A percentile compares a stretch with the other conserved stretches of the same genome.
These are phyloP conservation scores for Aureobasidium sp. DNA, from an alignment of 2,329 filamentous ascomycete species.

Conservation along the genomic window DNA sequence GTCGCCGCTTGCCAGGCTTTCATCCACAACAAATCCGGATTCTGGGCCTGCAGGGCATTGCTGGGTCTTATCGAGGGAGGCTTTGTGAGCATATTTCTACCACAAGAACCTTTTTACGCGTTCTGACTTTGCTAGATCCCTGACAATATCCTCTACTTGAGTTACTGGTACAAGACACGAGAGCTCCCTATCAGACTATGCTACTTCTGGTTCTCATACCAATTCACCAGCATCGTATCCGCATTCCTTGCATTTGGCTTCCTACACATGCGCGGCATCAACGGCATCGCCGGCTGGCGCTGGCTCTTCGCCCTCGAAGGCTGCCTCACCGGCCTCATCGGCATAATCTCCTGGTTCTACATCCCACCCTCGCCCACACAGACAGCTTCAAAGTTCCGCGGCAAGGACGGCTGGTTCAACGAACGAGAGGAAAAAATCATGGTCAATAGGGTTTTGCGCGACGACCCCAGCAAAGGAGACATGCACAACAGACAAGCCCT, in stretches of 20 bases:
- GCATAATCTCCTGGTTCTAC: conserved; percentile 51
- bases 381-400: conserved; percentile 55
- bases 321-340: conserved; percentile 49
- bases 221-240: conserved; percentile 48
- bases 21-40: conserved; percentile 30
- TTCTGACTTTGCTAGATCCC: conserved; percentile 38
- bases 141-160: conserved; percentile 60
- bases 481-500: conserved; percentile 54
- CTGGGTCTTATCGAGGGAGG: conserved; percentile 41
- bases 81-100: conserved; percentile 31
- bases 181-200: conserved; percentile 63
- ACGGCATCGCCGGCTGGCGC: conserved; percentile 49
- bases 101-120: too few species aligned
- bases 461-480: conserved; percentile 51
- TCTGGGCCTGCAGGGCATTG: conserved; percentile 38
- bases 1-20: conserved; percentile 25
- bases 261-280: conserved; percentile 39
- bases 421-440: conserved; percentile 63
- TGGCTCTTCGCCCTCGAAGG: conserved; percentile 48
- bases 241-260: conserved; percentile 53
- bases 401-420: conserved; percentile 59
- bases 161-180: conserved; percentile 67
- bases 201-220: conserved; percentile 64
- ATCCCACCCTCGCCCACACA: conserved; percentile 57
- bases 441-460: conserved; percentile 55